Conservation (phyloP, 2,329 filamentous ascomycete species). For the Pseudocercospora vitis region DNA sequence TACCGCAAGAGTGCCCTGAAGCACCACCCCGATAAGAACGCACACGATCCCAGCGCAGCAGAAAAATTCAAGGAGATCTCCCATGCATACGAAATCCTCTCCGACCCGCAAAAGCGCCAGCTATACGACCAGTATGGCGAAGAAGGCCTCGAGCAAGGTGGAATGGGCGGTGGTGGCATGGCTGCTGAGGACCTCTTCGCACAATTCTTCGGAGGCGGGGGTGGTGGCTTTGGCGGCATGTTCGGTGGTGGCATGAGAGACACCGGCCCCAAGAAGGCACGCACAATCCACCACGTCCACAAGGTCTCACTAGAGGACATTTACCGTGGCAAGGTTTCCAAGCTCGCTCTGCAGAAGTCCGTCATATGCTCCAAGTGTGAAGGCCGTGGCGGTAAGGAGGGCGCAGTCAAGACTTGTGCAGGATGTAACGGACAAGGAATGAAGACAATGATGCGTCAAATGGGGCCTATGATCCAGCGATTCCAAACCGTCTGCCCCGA, state of each 20-base stretch:
- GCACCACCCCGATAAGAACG: conserved; percentile 94
- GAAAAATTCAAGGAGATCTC: conserved; percentile 99
- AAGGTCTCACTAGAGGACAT: conserved; percentile 97
- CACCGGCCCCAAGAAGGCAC: conserved; percentile 82
- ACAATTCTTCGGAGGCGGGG: conserved; percentile 85
- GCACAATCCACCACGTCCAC: conserved; percentile 97
- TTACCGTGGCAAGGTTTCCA: conserved; percentile 96
- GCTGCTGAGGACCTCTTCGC: conserved; percentile 94
- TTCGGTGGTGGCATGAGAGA: conserved; percentile 68
- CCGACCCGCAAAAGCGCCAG: conserved; percentile 84
- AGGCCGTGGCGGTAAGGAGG: conserved; percentile 93
- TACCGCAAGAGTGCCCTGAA: conserved; percentile 83
- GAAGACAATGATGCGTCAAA: conserved; percentile 99
- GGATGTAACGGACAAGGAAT: conserved; percentile 93
- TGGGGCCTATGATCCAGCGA: conserved; percentile 99
- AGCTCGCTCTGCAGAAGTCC: conserved; percentile 94
- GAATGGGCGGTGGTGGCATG: conserved; percentile 73
- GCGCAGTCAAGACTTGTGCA: conserved; percentile 88
- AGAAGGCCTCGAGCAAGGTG: conserved; percentile 85
- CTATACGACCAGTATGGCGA: conserved; percentile 98
- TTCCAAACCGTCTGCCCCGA: conserved; percentile 99
- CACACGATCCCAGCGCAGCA: conserved; percentile 85
- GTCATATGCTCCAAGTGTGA: conserved; percentile 95
- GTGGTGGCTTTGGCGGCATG: conserved; percentile 70
- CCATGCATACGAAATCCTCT: conserved; percentile 92